These are phyloP conservation scores for Mycosphaerella sp. DNA, from an alignment of 2,329 filamentous ascomycete species.

Conservation along the genomic window DNA sequence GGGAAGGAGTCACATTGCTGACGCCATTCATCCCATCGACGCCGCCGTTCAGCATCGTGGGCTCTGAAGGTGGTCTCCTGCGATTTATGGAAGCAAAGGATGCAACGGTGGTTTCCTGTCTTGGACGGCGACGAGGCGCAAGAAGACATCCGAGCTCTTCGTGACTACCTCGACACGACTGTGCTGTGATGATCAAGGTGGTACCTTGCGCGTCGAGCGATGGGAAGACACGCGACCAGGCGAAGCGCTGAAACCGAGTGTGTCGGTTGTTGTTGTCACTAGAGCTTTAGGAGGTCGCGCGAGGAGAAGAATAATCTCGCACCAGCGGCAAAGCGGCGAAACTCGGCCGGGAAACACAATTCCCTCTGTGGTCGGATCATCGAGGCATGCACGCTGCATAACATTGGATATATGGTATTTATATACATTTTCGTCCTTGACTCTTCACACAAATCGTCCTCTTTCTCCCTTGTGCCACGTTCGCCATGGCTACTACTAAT, in stretches of 20 bases:
- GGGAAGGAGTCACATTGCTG: conserved; percentile 19
- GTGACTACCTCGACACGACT: conserved; percentile 4
- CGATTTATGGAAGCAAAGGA: too few species aligned
- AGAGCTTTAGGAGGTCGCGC: not conserved
- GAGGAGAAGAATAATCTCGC: not conserved
- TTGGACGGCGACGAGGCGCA: too few species aligned
- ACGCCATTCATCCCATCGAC: conserved; percentile 13
- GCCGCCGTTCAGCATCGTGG: conserved; percentile 9
- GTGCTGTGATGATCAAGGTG: conserved; percentile 6
- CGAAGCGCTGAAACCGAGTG: not conserved
- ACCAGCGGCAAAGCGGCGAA: not conserved
- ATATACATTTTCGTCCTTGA: not conserved
- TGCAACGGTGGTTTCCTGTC: too few species aligned
- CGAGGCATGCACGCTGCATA: not conserved
- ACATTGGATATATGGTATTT: not conserved
- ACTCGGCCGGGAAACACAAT: not conserved
- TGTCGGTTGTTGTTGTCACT: conserved; percentile 2
- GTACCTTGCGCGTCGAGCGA: conserved; percentile 1
- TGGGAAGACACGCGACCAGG: not conserved
- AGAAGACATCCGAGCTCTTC: too few species aligned
- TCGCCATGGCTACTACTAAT: conserved; percentile 8
- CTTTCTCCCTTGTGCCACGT: not conserved
- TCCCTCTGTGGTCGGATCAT: not conserved
- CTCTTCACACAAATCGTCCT: not conserved
- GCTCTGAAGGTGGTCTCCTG: too few species aligned